Conservation (phyloP, 768 basidiomycete genomes). For the Rhodotorula graminis region DNA sequence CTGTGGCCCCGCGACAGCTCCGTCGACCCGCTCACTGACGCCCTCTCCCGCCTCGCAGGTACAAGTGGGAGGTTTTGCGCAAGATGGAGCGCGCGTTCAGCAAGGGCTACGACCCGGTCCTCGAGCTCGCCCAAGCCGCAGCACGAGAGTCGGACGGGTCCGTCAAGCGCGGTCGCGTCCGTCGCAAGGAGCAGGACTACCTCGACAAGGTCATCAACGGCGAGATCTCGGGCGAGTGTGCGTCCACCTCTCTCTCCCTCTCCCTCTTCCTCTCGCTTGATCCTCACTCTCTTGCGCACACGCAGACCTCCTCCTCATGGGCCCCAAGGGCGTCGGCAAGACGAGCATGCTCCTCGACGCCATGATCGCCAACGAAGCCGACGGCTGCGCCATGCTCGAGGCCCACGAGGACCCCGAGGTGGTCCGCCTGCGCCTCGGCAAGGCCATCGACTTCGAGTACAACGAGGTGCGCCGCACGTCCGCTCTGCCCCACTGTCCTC, state of each 20-base stretch:
- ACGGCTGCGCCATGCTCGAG: conserved; percentile 65
- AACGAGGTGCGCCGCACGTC: conserved; percentile 54
- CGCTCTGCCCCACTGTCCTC: too few species aligned
- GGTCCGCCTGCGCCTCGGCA: conserved; percentile 72
- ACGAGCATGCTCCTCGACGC: conserved; percentile 23
- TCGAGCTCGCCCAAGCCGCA: conserved; percentile 60
- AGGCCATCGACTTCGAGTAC: conserved; percentile 79
- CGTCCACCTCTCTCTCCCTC: neutral
- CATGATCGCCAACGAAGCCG: conserved; percentile 33
- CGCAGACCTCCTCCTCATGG: conserved; percentile 29
- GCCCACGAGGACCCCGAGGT: conserved; percentile 83
- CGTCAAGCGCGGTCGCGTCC: conserved; percentile 59
- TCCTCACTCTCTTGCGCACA: neutral
- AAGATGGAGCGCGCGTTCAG: conserved; percentile 76
- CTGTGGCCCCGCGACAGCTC: too few species aligned
- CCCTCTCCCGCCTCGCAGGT: conserved; percentile 42
- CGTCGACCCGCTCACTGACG: neutral
- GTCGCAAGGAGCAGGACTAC: conserved; percentile 66
- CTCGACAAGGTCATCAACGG: conserved; percentile 77
- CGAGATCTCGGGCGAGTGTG: conserved; percentile 46
- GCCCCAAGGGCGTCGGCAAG: conserved; percentile 28
- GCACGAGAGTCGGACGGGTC: conserved; percentile 50
- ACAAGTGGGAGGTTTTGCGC: conserved; percentile 72
- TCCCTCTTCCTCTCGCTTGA: rapidly evolving
- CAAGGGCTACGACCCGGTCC: conserved; percentile 71